Percentiles rank a stretch among this genome's conserved stretches.
Conservation (phyloP, 2,329 filamentous ascomycete species). For the Xylaria sp. region DNA sequence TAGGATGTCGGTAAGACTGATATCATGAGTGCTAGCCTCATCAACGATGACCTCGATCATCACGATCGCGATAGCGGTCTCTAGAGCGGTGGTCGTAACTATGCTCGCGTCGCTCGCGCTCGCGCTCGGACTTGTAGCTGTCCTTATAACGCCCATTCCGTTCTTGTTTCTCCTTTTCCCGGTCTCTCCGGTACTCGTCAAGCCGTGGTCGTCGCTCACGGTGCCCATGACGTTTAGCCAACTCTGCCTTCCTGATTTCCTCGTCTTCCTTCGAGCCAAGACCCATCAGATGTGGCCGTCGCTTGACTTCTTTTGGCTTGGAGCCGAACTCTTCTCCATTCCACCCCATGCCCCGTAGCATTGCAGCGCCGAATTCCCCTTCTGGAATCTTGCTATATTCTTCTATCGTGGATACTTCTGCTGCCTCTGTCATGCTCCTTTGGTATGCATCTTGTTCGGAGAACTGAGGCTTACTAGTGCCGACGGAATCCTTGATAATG, state of each 20-base stretch:
- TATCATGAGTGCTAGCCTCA: background rate
- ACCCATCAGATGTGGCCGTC: slow-evolving; percentile 82
- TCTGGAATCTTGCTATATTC: slow-evolving; percentile 91
- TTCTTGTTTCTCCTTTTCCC: slow-evolving; percentile 56
- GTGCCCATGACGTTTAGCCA: slow-evolving; percentile 56
- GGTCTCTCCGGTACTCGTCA: slow-evolving; percentile 61
- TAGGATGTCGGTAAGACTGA: background rate
- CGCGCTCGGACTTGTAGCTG: slow-evolving; percentile 60
- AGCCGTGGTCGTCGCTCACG: slow-evolving; percentile 57
- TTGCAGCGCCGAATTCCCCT: slow-evolving; percentile 91
- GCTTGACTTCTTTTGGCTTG: slow-evolving; percentile 69
- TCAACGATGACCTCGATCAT: slow-evolving; percentile 43
- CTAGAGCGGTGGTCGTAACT: slow-evolving; percentile 44
- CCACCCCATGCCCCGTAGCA: slow-evolving; percentile 96
- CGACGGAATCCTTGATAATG: slow-evolving; percentile 57
- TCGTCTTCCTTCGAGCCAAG: slow-evolving; percentile 88
- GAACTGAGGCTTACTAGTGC: slow-evolving; percentile 44
- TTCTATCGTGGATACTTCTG: slow-evolving; percentile 78
- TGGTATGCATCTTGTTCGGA: slow-evolving; percentile 76
- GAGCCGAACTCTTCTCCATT: slow-evolving; percentile 71
- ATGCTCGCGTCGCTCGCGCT: slow-evolving; percentile 53
- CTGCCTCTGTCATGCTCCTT: slow-evolving; percentile 75
- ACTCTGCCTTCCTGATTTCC: slow-evolving; percentile 73
- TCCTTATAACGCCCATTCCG: slow-evolving; percentile 54
- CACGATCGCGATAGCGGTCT: slow-evolving; percentile 48